Evolutionary conservation across 495 filamentous ascomycete genomes (phyloP).

Genomic region (Annulohypoxylon moriforme): DNA sequence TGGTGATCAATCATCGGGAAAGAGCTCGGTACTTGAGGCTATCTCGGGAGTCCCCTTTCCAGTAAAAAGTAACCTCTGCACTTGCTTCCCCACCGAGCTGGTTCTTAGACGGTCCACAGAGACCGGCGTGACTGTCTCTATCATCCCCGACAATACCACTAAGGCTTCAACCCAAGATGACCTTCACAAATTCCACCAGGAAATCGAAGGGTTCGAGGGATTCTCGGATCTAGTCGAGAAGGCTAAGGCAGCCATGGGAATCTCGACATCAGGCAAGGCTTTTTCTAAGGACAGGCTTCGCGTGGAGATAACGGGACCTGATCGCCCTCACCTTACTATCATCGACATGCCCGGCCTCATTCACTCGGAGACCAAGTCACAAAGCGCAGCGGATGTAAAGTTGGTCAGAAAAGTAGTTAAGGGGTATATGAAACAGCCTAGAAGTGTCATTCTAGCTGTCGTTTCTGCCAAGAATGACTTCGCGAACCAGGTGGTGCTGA

Average conservation of each 20-base stretch:
- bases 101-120: constrained; percentile 56
- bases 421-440: constrained; percentile 65
- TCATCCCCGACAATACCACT: constrained; percentile 38
- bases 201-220: constrained; percentile 33
- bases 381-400: constrained; percentile 56
- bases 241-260: constrained; percentile 63
- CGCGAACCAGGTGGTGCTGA: constrained; percentile 62
- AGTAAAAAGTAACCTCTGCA: constrained; percentile 60
- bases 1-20: constrained; percentile 69
- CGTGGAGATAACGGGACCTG: constrained; percentile 70
- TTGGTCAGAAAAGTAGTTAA: constrained; percentile 63
- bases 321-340: constrained; percentile 67
- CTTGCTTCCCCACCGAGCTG: constrained; percentile 66
- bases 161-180: constrained; percentile 50
- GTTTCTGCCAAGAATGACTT: constrained; percentile 64
- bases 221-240: constrained; percentile 53
- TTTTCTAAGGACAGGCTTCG: constrained; percentile 71
- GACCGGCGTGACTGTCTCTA: constrained; percentile 42
- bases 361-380: constrained; percentile 54
- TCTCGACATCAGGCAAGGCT: constrained; percentile 48
- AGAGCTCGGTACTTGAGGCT: constrained; percentile 72
- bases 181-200: constrained; percentile 50
- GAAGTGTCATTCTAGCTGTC: constrained; percentile 70
- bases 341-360: constrained; percentile 74
- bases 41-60: constrained; percentile 70